Conservation (phyloP, 2,329 filamentous ascomycete species). For the Aspergillus ruber region DNA sequence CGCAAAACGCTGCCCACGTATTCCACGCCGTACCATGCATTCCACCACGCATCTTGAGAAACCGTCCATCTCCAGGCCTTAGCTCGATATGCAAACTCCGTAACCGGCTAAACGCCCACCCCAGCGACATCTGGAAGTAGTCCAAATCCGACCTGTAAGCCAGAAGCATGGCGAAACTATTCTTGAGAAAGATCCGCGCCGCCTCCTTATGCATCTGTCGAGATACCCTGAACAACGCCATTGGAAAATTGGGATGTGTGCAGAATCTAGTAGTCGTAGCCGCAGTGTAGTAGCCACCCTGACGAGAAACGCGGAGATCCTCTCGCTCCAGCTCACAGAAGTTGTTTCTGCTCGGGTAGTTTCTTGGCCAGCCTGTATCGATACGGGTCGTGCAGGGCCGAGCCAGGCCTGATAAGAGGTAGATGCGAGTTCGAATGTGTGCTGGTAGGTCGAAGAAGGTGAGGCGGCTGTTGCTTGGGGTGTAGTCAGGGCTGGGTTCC, state of each 20-base stretch:
- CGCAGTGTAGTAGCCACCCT: constrained; percentile 3
- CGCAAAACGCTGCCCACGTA: constrained; percentile 17
- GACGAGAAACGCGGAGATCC: constrained; percentile 1
- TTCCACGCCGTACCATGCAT: constrained; percentile 9
- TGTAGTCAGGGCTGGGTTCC: neutral
- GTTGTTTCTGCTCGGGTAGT: constrained; percentile 5
- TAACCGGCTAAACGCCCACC: constrained; percentile 10
- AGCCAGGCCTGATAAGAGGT: constrained; percentile 15
- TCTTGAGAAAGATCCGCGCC: constrained; percentile 8
- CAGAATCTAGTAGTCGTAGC: constrained; percentile 7
- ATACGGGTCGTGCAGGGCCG: constrained; percentile 16
- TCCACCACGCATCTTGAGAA: constrained; percentile 9
- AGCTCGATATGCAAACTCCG: constrained; percentile 16
- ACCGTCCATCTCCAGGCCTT: constrained; percentile 12
- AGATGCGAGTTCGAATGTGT: constrained; percentile 12
- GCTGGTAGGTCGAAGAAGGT: constrained; percentile 17
- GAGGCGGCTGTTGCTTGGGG: neutral
- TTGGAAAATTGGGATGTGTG: constrained; percentile 14
- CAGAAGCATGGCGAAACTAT: constrained; percentile 12
- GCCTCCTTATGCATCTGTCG: constrained; percentile 11
- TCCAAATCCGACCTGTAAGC: constrained; percentile 9
- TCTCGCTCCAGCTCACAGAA: constrained; percentile 1
- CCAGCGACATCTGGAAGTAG: constrained; percentile 6
- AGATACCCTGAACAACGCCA: constrained; percentile 10
- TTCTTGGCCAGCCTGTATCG: neutral